Conservation (phyloP, 495 filamentous ascomycete species). For the Cercophora sp. region DNA sequence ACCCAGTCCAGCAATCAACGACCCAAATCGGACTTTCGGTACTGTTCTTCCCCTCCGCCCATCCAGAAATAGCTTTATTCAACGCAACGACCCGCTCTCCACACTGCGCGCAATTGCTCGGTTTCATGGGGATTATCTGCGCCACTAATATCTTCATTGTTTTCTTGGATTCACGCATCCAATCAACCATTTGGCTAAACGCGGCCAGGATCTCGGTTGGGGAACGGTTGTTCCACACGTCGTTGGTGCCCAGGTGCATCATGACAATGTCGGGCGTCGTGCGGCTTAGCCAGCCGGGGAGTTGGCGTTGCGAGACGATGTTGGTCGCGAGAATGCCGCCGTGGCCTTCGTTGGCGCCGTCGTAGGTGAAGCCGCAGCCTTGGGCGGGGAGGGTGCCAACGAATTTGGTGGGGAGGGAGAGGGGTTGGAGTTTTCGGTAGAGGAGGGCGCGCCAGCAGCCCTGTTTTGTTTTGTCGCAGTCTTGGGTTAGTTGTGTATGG, state of each 20-base stretch:
- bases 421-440: slow-evolving; percentile 30
- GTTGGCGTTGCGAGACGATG: slow-evolving; percentile 37
- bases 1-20: slow-evolving; percentile 44
- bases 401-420: slow-evolving; percentile 33
- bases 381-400: slow-evolving; percentile 35
- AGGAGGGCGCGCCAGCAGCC: slow-evolving; percentile 42
- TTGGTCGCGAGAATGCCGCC: slow-evolving; percentile 39
- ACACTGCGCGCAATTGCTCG: slow-evolving; percentile 28
- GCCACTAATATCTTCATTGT: slow-evolving; percentile 44
- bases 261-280: slow-evolving; percentile 41
- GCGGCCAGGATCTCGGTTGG: slow-evolving; percentile 33
- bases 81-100: slow-evolving; percentile 27
- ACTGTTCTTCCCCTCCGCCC: slow-evolving; percentile 34
- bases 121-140: slow-evolving; percentile 44
- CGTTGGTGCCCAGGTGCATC: slow-evolving; percentile 49
- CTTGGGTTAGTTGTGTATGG: too few relatives aligned
- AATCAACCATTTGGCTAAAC: slow-evolving; percentile 32
- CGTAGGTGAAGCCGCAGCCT: slow-evolving; percentile 40
- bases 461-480: too few relatives aligned
- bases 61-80: slow-evolving; percentile 37
- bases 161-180: slow-evolving; percentile 41
- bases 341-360: slow-evolving; percentile 46
- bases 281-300: slow-evolving; percentile 36
- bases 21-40: slow-evolving; percentile 38
- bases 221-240: slow-evolving; percentile 38